phyloP scores from a whole-genome alignment of 2,329 filamentous ascomycete genomes.

The Beauveria sp. region DNA sequence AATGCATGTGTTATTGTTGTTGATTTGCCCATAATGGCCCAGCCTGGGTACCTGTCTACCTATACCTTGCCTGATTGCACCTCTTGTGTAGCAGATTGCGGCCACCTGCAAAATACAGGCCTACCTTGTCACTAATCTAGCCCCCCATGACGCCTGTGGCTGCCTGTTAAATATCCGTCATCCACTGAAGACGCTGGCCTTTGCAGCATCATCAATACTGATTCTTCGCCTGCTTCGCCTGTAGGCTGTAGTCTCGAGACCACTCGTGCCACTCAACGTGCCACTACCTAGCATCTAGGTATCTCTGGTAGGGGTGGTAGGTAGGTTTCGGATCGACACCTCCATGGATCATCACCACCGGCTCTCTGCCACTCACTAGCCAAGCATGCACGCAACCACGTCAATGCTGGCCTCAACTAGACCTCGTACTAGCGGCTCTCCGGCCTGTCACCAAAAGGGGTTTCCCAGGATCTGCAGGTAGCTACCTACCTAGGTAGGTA shows the following conservation, averaged over 20 bases:
- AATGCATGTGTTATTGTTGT: too few species aligned
- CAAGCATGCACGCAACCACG: neutral
- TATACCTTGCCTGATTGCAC: too few species aligned
- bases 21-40: too few species aligned
- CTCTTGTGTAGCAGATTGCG: neutral
- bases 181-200: neutral
- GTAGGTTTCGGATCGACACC: neutral
- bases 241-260: neutral
- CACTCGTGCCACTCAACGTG: too few species aligned
- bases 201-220: neutral
- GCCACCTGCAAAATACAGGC: neutral
- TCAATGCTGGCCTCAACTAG: neutral
- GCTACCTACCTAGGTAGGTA: neutral
- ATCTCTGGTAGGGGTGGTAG: neutral
- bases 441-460: slow-evolving; percentile 4
- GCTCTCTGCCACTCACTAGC: neutral
- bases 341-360: neutral
- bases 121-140: neutral
- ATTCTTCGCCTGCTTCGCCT: too few species aligned
- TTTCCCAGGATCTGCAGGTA: neutral
- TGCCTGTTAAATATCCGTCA: neutral
- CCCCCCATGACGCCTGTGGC: neutral
- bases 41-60: too few species aligned
- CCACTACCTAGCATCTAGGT: neutral
- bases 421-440: neutral